Percentiles rank a stretch among this genome's conserved stretches.
Evolutionary conservation across 441 rosid species (phyloP).

Genomic region (Breynia disticha): DNA sequence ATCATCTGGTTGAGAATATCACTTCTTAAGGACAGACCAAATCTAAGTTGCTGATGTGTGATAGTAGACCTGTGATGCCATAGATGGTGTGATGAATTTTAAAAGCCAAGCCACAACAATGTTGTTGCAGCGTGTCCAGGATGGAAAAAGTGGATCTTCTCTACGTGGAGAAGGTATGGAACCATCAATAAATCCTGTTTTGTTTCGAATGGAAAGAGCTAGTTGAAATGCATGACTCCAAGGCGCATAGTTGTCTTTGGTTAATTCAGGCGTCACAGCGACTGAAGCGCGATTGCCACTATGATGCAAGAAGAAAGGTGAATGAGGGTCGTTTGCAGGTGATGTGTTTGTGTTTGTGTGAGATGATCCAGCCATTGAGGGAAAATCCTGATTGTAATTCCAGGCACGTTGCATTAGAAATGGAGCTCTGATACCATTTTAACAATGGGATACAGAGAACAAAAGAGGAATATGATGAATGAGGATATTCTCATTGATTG

Average conservation of each 20-base stretch:
- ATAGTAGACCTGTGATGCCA: neutral
- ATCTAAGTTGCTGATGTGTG: neutral
- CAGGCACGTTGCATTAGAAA: too few species aligned
- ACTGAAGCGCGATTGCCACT: too few species aligned
- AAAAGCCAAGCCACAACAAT: neutral
- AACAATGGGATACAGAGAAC: too few species aligned
- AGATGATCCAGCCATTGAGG: too few species aligned
- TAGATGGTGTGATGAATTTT: neutral
- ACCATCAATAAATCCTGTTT: neutral
- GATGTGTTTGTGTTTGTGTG: too few species aligned
- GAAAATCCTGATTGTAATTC: too few species aligned
- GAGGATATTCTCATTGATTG: too few species aligned
- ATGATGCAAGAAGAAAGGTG: too few species aligned
- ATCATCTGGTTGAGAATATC: neutral
- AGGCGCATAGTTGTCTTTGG: neutral
- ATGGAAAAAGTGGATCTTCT: neutral
- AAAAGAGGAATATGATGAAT: too few species aligned
- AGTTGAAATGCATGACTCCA: neutral
- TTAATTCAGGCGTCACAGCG: neutral
- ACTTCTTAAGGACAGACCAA: neutral
- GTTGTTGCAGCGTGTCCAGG: neutral
- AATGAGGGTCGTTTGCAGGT: too few species aligned
- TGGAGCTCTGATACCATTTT: too few species aligned
- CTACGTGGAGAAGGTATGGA: neutral
- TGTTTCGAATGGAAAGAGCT: neutral